Base-by-base conservation (phyloP, 1,139 yeast species). In the Geotrichum phurueaensis region DNA sequence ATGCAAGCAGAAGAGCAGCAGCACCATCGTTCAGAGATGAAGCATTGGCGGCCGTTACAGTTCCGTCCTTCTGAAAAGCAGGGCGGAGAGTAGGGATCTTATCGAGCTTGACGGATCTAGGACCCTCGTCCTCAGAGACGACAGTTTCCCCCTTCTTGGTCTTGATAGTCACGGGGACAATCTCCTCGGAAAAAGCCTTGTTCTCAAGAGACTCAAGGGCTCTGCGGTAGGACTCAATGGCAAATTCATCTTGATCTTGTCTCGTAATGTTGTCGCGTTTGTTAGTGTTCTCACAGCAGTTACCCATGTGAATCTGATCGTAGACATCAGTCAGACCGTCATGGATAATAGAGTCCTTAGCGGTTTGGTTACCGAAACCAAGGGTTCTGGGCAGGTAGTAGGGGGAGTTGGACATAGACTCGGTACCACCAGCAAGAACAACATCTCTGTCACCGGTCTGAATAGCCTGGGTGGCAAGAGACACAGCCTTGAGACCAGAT, bases 11-110 rank as follows among this genome's bases (percentile, higher is more conserved):
- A 54, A 91, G 79, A 53, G 97, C 97, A 63, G 97, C 95, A 72
- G 90, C 97, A 75, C 98, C 98, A 73, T 91, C 98, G 74, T 89
- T 91, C 70, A 91, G 79, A 70, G 92, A 88, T 43, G 96, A 89
- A 45, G 97, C 95, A 73, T 91, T 91, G 66, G 96, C 96, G 51
- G 95, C 97, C 54, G 97, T 91, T 63, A 91, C 96, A 50, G 97
- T 89, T 72, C 98, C 98, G 64, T 81, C 91, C 77, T 85, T 87
- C 74, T 87, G 87, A 83, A 91, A 91, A 22, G 87, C 97, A 56
- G 97, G 86, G 78, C 95, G 83, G 39, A 96, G 92, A 60, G 83
- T 67, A 70, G 81, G 83, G 68, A 91, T 76, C 72, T 81, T 87
- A 47, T 80, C 82, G 73, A 87, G 87, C 76, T 89, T 83, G 70